Evolutionary conservation across 768 basidiomycete species (phyloP).

Genomic region (Suillus cothurnatus): DNA sequence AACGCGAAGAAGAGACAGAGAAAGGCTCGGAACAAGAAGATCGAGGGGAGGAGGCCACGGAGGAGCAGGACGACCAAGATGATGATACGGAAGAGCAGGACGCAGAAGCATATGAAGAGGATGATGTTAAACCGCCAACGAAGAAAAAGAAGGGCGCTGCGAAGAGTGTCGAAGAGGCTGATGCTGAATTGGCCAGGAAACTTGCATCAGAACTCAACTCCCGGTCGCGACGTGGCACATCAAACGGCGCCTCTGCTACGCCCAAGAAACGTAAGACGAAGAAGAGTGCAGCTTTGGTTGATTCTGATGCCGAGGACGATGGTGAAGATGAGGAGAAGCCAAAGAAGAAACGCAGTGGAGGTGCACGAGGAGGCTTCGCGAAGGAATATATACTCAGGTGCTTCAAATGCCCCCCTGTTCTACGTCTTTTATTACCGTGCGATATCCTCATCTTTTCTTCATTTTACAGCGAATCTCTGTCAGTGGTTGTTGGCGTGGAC

Average conservation of each 20-base stretch:
- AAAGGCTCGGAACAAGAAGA: slow-evolving; percentile 18
- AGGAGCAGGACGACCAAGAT: slow-evolving; percentile 21
- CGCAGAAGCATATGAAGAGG: slow-evolving; percentile 20
- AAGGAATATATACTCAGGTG: slow-evolving; percentile 80
- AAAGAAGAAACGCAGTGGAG: slow-evolving; percentile 53
- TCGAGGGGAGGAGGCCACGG: slow-evolving; percentile 22
- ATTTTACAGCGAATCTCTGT: slow-evolving; percentile 64
- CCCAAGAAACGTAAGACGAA: slow-evolving; percentile 48
- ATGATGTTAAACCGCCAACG: slow-evolving; percentile 16
- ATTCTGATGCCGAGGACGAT: slow-evolving; percentile 52
- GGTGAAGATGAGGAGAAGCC: slow-evolving; percentile 43
- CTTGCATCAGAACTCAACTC: slow-evolving; percentile 72
- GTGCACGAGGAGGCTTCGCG: slow-evolving; percentile 72
- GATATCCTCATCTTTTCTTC: slow-evolving; percentile 10
- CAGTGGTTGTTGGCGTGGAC: slow-evolving; percentile 65
- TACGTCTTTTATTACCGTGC: slow-evolving; percentile 7
- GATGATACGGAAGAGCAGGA: slow-evolving; percentile 22
- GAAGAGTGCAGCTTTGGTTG: slow-evolving; percentile 55
- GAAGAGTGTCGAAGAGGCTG: slow-evolving; percentile 55
- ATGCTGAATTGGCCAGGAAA: slow-evolving; percentile 72
- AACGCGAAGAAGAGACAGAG: slow-evolving; percentile 32
- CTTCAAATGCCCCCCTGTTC: slow-evolving; percentile 9
- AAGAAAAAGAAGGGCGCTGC: slow-evolving; percentile 47
- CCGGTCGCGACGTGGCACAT: slow-evolving; percentile 52
- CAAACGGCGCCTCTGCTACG: slow-evolving; percentile 39